These are phyloP conservation scores for Phaeoacremonium minimum DNA, from an alignment of 2,329 filamentous ascomycete genomes.

Conservation along the genomic window DNA sequence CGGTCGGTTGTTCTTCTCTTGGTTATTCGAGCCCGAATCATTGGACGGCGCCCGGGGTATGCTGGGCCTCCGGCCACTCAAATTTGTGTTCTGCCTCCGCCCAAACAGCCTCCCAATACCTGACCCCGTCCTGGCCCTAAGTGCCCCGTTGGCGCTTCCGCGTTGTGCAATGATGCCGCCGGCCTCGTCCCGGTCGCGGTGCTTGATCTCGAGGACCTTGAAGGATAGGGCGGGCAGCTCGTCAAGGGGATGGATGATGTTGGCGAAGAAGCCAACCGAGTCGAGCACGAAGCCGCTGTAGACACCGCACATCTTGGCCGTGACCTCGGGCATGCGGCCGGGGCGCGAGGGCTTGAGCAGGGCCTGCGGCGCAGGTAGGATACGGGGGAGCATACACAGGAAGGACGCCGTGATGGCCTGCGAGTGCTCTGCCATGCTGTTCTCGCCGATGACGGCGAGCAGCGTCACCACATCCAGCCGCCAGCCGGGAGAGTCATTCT, in stretches of 20 bases:
- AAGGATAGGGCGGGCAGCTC: slow-evolving; percentile 42
- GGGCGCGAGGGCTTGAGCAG: slow-evolving; percentile 54
- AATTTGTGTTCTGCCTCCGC: background rate
- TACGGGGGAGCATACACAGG: slow-evolving; percentile 53
- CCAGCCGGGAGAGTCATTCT: slow-evolving; percentile 38
- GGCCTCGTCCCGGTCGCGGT: slow-evolving; percentile 25
- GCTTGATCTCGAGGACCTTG: slow-evolving; percentile 42
- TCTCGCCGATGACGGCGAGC: slow-evolving; percentile 59
- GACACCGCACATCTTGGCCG: slow-evolving; percentile 53
- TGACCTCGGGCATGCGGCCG: slow-evolving; percentile 48
- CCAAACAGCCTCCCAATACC: slow-evolving; percentile 7
- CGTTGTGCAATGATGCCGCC: slow-evolving; percentile 14
- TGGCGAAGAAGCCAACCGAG: slow-evolving; percentile 57
- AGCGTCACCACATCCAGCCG: slow-evolving; percentile 58
- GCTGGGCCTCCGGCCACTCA: background rate
- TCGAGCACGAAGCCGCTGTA: slow-evolving; percentile 50
- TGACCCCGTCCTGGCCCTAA: background rate
- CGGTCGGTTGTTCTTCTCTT: background rate
- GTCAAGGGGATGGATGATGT: slow-evolving; percentile 54
- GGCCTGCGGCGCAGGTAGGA: slow-evolving; percentile 59
- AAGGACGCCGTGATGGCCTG: slow-evolving; percentile 56
- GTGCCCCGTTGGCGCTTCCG: background rate
- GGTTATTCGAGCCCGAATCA: background rate
- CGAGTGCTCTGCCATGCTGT: slow-evolving; percentile 51
- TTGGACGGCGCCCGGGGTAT: slow-evolving; percentile 1